Conservation (phyloP, 306 rosid genomes). For the Dryas drummondii region DNA sequence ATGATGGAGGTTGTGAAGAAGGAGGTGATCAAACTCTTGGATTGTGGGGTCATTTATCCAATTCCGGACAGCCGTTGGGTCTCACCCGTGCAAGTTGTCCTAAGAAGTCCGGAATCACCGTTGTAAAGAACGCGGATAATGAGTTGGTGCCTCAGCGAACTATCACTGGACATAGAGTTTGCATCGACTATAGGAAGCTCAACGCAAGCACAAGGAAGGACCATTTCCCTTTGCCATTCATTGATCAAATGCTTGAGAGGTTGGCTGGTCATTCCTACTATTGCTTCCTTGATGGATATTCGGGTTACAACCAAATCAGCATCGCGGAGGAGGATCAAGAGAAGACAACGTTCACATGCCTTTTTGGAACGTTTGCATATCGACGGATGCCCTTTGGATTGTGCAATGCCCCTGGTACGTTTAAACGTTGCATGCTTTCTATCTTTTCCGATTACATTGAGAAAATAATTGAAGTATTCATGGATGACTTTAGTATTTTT, state of each 20-base stretch:
- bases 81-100: neutral
- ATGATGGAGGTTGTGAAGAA: conserved; percentile 2
- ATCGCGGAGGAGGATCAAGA: neutral
- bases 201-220: neutral
- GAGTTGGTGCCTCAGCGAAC: neutral
- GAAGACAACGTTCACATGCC: conserved; percentile 2
- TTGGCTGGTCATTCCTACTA: neutral
- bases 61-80: neutral
- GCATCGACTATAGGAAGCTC: neutral
- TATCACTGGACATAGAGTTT: neutral
- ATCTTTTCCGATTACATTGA: neutral
- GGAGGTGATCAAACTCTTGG: neutral
- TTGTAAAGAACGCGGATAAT: neutral
- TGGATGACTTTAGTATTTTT: neutral
- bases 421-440: neutral
- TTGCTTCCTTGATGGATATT: neutral
- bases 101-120: neutral
- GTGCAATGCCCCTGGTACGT: neutral
- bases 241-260: neutral
- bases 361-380: conserved; percentile 4
- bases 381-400: neutral
- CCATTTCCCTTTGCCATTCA: conserved; percentile 7
- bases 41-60: neutral
- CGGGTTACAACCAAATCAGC: neutral
- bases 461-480: neutral